phyloP scores from a whole-genome alignment of 2,329 filamentous ascomycete species.

The Arthrobotrys sinensis region DNA sequence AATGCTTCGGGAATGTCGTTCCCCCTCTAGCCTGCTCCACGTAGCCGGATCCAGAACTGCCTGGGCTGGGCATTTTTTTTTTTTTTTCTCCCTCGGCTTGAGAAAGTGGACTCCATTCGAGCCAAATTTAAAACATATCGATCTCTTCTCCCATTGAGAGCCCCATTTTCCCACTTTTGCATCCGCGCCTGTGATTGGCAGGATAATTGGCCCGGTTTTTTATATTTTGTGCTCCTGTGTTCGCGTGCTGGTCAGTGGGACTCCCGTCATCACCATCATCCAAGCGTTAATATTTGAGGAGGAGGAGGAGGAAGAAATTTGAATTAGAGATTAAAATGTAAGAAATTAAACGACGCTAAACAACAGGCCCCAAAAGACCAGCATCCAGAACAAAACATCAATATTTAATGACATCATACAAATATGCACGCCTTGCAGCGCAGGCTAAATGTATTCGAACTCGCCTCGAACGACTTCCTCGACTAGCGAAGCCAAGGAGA shows the following conservation, averaged over 20 bases:
- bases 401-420: constrained; percentile 44
- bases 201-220: constrained; percentile 1
- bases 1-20: constrained; percentile 54
- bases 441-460: background rate
- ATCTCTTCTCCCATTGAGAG: background rate
- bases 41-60: constrained; percentile 37
- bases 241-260: constrained; percentile 15
- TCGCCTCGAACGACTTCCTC: constrained; percentile 16
- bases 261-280: constrained; percentile 1
- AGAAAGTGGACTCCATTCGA: background rate
- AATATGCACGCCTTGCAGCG: constrained; percentile 16
- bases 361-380: constrained; percentile 13
- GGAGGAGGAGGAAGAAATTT: no score
- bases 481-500: constrained; percentile 10
- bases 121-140: constrained; percentile 11
- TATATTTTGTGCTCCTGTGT: background rate
- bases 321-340: constrained; percentile 18
- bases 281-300: background rate
- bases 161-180: constrained; percentile 11
- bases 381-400: constrained; percentile 22
- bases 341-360: constrained; percentile 20
- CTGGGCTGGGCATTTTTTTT: constrained; percentile 28
- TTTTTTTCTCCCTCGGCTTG: constrained; percentile 21
- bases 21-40: constrained; percentile 36
- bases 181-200: background rate